Percentiles rank a stretch among this genome's conserved stretches.
These are phyloP conservation scores for Streptanthus diversifolius DNA, from an alignment of 345 rosid genomes.

Conservation along the genomic window DNA sequence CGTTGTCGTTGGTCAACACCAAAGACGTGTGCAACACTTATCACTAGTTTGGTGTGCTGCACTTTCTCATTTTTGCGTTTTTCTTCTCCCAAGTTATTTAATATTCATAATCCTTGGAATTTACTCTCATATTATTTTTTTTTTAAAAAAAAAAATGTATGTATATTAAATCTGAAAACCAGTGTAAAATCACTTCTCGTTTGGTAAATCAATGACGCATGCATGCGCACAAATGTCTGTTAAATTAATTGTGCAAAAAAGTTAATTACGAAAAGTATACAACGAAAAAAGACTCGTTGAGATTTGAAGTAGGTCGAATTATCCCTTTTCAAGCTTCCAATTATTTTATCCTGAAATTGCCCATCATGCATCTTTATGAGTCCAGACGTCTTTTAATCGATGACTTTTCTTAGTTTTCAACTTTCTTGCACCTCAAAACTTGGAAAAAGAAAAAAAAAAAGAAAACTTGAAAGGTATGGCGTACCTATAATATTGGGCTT, in stretches of 20 bases:
- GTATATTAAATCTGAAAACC: not conserved
- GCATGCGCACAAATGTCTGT: not conserved
- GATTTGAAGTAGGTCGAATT: not conserved
- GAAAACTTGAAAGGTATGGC: not conserved
- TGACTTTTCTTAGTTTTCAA: slow-evolving; percentile 8
- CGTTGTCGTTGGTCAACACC: slow-evolving; percentile 25
- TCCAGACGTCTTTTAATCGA: not conserved
- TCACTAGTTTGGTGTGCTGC: slow-evolving; percentile 24
- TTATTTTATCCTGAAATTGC: not conserved
- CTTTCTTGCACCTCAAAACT: not conserved
- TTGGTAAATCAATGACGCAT: not conserved
- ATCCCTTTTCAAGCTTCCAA: slow-evolving; percentile 2
- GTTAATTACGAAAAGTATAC: not conserved
- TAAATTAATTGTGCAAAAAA: too few relatives aligned
- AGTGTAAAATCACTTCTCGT: too few relatives aligned
- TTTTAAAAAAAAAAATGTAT: too few relatives aligned
- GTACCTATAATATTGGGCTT: slow-evolving; percentile 6
- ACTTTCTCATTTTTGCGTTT: not conserved
- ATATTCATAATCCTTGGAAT: not conserved
- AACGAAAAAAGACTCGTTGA: not conserved
- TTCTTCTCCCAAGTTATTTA: not conserved
- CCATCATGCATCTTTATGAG: not conserved
- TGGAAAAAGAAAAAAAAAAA: not conserved
- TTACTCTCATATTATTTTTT: too few relatives aligned
- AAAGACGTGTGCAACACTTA: slow-evolving; percentile 32